Conservation (phyloP, 2,329 filamentous ascomycete species). For the Pseudovirgaria hyperparasitica region DNA sequence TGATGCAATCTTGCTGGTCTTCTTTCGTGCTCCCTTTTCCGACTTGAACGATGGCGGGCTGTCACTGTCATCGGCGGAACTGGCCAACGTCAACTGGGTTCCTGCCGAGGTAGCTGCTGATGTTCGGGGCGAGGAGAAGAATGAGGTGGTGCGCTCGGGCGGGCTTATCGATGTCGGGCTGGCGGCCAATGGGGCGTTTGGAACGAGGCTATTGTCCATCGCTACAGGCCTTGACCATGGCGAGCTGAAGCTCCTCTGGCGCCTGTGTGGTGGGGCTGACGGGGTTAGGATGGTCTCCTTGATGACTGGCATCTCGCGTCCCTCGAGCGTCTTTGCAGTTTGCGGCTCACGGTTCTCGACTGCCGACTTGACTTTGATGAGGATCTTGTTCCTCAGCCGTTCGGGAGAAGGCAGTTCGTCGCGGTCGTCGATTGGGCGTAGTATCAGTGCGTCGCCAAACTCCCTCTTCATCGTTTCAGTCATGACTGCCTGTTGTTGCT, state of each 20-base stretch:
- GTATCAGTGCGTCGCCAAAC: slow-evolving; percentile 69
- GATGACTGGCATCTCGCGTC: slow-evolving; percentile 6
- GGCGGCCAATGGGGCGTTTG: slow-evolving; percentile 35
- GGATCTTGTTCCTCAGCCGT: slow-evolving; percentile 67
- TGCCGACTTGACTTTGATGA: slow-evolving; percentile 90
- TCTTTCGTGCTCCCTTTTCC: slow-evolving; percentile 37
- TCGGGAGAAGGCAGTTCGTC: slow-evolving; percentile 71
- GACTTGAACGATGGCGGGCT: slow-evolving; percentile 42
- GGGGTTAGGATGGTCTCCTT: no score
- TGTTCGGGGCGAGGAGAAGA: slow-evolving; percentile 38
- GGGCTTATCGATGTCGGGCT: slow-evolving; percentile 41
- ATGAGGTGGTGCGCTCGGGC: slow-evolving; percentile 32
- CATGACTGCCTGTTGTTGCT: slow-evolving; percentile 76
- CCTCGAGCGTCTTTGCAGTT: slow-evolving; percentile 32
- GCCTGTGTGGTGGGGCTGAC: slow-evolving; percentile 22
- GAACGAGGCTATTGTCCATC: slow-evolving; percentile 43
- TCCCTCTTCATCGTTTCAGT: slow-evolving; percentile 75
- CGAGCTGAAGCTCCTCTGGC: slow-evolving; percentile 62
- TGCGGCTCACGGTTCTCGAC: slow-evolving; percentile 31
- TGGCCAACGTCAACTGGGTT: slow-evolving; percentile 38
- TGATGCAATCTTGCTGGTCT: slow-evolving; percentile 72
- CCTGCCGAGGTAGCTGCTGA: slow-evolving; percentile 43
- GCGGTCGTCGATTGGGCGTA: slow-evolving; percentile 58
- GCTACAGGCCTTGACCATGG: slow-evolving; percentile 53
- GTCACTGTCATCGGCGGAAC: slow-evolving; percentile 69